Percentiles rank a stretch among this genome's conserved stretches.
Evolutionary conservation across 1,284 basidiomycete genomes (phyloP).

Genomic region (Xerocomus amazonicus): DNA sequence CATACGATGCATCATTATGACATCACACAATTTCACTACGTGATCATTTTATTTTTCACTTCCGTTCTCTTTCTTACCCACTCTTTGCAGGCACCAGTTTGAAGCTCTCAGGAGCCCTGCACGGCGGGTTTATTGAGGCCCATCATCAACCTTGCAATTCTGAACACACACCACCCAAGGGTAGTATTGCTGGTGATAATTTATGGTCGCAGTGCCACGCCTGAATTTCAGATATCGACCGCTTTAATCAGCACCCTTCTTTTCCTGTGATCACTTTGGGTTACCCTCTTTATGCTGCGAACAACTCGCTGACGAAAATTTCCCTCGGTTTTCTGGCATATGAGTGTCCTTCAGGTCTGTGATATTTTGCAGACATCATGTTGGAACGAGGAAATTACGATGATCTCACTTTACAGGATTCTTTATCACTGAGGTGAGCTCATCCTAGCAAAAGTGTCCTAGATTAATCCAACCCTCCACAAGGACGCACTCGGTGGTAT

Average conservation of each 20-base stretch:
- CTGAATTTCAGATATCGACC: conserved; percentile 5
- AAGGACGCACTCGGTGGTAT: conserved; percentile 17
- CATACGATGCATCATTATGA: conserved; percentile 2
- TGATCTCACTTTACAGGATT: conserved; percentile 23
- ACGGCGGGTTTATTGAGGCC: conserved; percentile 2
- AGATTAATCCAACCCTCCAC: neutral
- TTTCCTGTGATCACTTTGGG: conserved; percentile 18
- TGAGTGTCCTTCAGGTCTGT: conserved; percentile 24
- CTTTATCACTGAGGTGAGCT: conserved; percentile 21
- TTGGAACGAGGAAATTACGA: conserved; percentile 1
- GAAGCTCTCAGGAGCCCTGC: neutral
- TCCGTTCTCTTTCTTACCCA: neutral
- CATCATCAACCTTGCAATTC: neutral
- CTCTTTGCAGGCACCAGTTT: neutral
- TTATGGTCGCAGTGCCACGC: neutral
- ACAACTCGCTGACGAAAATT: conserved; percentile 10
- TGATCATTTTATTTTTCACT: neutral
- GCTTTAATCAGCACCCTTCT: conserved; percentile 11
- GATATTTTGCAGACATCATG: neutral
- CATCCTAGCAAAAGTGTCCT: neutral
- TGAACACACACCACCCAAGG: neutral
- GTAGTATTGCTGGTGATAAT: conserved; percentile 6
- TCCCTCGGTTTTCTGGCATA: conserved; percentile 23
- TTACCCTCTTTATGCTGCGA: conserved; percentile 14
- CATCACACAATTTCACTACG: neutral